These are phyloP conservation scores for Begonia fuchsioides DNA, from an alignment of 306 rosid genomes.

Conservation along the genomic window DNA sequence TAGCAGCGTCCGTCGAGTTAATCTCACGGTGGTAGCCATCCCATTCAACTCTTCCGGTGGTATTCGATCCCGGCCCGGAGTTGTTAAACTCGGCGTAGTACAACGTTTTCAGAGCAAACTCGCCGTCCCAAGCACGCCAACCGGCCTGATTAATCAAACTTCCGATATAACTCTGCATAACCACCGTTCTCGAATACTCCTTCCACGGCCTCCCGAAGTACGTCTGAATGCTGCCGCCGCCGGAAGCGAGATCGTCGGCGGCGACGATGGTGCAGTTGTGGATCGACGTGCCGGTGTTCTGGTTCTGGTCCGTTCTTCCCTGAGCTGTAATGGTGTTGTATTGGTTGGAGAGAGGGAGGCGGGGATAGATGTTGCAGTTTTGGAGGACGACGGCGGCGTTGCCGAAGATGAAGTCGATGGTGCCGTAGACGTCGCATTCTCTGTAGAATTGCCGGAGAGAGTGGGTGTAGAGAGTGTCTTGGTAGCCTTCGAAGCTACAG, in stretches of 20 bases:
- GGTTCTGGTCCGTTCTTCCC: constrained; percentile 68
- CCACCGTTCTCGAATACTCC: constrained; percentile 62
- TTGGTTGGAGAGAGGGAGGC: constrained; percentile 62
- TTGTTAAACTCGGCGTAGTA: constrained; percentile 71
- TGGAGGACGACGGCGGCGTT: constrained; percentile 80
- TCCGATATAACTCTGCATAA: constrained; percentile 47
- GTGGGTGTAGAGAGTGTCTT: constrained; percentile 65
- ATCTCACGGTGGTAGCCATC: constrained; percentile 44
- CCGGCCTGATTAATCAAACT: constrained; percentile 32
- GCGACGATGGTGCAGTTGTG: constrained; percentile 58
- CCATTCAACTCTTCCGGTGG: constrained; percentile 38
- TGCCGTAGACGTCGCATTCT: constrained; percentile 74
- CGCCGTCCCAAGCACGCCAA: constrained; percentile 71
- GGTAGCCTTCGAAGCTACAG: constrained; percentile 78
- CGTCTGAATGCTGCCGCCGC: constrained; percentile 13
- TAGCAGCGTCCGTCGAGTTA: constrained; percentile 35
- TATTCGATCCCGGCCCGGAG: constrained; percentile 45
- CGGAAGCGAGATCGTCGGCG: constrained; percentile 34
- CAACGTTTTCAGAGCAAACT: constrained; percentile 54
- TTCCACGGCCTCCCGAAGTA: constrained; percentile 90
- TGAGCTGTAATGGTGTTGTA: constrained; percentile 91
- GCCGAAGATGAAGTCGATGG: constrained; percentile 89
- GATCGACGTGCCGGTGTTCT: constrained; percentile 63
- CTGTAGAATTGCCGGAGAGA: constrained; percentile 64
- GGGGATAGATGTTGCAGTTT: constrained; percentile 63